Evolutionary conservation across 805 yeast species (phyloP), one percentile per base, ranked within the genome.

Genomic region (Ogataea ganodermae): DNA sequence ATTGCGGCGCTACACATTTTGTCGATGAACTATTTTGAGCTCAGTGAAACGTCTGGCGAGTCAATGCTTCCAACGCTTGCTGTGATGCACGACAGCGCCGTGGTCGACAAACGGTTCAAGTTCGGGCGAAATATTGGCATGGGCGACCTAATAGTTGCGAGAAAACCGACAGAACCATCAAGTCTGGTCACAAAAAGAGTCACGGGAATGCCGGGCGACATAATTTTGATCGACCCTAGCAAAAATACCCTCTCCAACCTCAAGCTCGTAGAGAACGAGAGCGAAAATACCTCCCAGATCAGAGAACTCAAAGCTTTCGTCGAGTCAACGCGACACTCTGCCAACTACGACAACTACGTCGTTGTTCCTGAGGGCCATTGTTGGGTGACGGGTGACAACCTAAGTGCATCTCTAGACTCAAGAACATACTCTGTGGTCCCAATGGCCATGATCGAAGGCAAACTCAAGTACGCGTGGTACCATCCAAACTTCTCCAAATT

Each of bases 301-400:
- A 47, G 42, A 24, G 60, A 61, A 9, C 57, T 59, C 18, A 55
- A 55, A 35, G 50, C 45, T 2, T 23, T 23, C 7, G 53, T 36
- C 23, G 42, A 38, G 4, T 3, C 31, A 4, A 18, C 17, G 42
- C 50, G 45, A 14, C 43, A 36, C 33, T 17, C 24, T 7, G 35
- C 30, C 35, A 66, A 62, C 17, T 61, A 44, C 44, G 73, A 79
- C 59, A 77, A 79, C 47, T 89, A 73, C 64, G 82, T 92, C 7
- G 74, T 71, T 46, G 91, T 94, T 0, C 99, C 99, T 1, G 80
- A 83, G 55, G 99, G 99, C 2, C 99, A 94, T 67, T 87, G 89
- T 40, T 94, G 98, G 98, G 84, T 91, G 3, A 89, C 97, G 0
- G 99, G 99, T 1, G 99, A 94, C 61, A 94, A 94, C 61, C 67